Evolutionary conservation across 1,139 yeast genomes (phyloP).

Genomic region (Lodderomyces metapsilosis): DNA sequence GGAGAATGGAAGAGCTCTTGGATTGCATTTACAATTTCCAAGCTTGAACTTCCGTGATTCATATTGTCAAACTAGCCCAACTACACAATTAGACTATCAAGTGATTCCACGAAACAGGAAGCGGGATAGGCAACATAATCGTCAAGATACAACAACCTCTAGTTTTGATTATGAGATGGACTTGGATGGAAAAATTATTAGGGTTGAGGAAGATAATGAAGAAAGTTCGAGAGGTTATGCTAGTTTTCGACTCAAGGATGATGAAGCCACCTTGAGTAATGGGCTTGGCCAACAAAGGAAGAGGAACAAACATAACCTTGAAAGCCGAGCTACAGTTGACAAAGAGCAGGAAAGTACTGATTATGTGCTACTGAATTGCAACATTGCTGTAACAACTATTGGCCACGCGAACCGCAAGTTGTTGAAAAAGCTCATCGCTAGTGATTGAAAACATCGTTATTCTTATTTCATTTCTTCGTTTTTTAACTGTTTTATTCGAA

Average conservation of each 20-base stretch:
- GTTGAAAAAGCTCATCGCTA: conserved; percentile 15
- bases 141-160: background rate
- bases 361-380: conserved; percentile 13
- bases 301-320: background rate
- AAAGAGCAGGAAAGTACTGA: background rate
- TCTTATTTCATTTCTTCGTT: conserved; percentile 20
- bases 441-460: conserved; percentile 6
- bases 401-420: background rate
- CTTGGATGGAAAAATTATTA: background rate
- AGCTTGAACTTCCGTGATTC: conserved; percentile 29
- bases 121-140: no score
- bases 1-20: background rate
- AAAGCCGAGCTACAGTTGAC: background rate
- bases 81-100: conserved; percentile 1
- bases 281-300: conserved; percentile 2
- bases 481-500: background rate
- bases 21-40: conserved; percentile 26
- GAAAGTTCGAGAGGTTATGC: conserved; percentile 10
- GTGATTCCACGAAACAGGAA: background rate
- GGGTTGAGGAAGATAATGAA: conserved; percentile 7
- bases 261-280: no score
- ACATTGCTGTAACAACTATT: conserved; percentile 11
- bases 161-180: conserved; percentile 10
- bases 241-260: conserved; percentile 11
- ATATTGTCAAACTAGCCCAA: conserved; percentile 21